Evolutionary conservation across 192 early-diverging fungal genomes (phyloP), one percentile per base, ranked within the genome.

Genomic region (Backusella tuberculispora): DNA sequence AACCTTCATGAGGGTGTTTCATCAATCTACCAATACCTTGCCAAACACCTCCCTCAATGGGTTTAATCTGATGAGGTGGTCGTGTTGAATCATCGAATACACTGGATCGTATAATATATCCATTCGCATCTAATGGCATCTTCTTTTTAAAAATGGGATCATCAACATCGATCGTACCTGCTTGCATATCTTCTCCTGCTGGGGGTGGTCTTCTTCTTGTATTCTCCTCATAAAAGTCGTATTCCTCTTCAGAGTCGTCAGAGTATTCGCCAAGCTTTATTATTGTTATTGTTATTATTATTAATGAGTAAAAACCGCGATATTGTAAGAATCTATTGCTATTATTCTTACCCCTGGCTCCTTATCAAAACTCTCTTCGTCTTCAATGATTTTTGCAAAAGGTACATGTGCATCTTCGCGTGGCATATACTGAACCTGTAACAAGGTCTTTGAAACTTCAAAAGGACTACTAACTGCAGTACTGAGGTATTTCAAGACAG

Each of bases 361-460:
- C n/a, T 60, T 26, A 26, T 60, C 53, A 60, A 19, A 60, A 7
- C 64, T 19, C 4, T 75, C 78, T 60, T 76, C 72, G 34, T 69
- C 75, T 38, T 85, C 76, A n/a, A 26, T 24, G 4, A 26, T 24
- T 13, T 60, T 60, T 60, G 53, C 29, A 46, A 29, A 42, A 19
- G 64, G 15, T 9, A 65, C 71, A 44, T 83, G 76, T 41, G 84
- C 86, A 71, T 84, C 84, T 63, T 89, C 85, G 40, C 84, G 80
- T 21, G 93, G 93, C 26, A 89, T 53, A 73, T 91, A 90, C 80
- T 93, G 92, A 26, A 93, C 90, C 80, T 95, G 92, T 45, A 92
- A 72, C n/a, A 95, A 74, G 21, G 91, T 93, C 69, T 90, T 90
- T 17, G 85, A 83, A 2, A 87, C 83, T 53, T 88, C 89, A 72